Evolutionary conservation across 108 stramenopile species (phyloP).

Genomic region (Phaeodactylum tricornutum): DNA sequence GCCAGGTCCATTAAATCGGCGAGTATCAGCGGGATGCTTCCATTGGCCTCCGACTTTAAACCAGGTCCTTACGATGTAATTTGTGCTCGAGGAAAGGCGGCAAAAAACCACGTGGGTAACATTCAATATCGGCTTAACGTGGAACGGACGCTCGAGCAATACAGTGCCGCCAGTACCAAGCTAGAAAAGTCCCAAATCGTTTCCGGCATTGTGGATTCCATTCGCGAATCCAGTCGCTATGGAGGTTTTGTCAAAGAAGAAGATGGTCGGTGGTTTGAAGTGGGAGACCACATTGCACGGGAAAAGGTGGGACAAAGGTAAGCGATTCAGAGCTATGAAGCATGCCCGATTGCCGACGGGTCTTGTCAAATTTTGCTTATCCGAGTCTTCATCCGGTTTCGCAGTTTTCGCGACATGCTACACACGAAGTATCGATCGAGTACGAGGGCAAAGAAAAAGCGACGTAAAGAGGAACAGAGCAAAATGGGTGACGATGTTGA

Average conservation of each 20-base stretch:
- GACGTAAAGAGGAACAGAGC: constrained; percentile 4
- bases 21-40: too few species aligned
- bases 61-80: constrained; percentile 8
- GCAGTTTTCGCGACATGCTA: constrained; percentile 27
- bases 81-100: constrained; percentile 11
- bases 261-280: constrained; percentile 8
- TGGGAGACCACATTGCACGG: constrained; percentile 6
- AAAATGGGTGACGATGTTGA: neutral
- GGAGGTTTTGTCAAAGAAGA: constrained; percentile 18
- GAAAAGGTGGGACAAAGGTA: constrained; percentile 13
- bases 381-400: neutral
- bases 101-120: constrained; percentile 13
- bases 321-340: neutral
- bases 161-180: constrained; percentile 13
- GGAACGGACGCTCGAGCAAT: constrained; percentile 2
- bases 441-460: constrained; percentile 26
- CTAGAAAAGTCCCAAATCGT: constrained; percentile 17
- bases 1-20: too few species aligned
- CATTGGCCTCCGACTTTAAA: too few species aligned
- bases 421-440: constrained; percentile 24
- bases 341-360: neutral
- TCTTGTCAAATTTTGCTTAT: neutral
- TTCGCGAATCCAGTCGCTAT: constrained; percentile 5
- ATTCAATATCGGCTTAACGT: constrained; percentile 7
- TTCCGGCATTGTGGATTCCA: constrained; percentile 12